A percentile compares a stretch with the other conserved stretches of the same genome.
Evolutionary conservation across 2,329 filamentous ascomycete genomes (phyloP).

Genomic region (Aureobasidium sp.): DNA sequence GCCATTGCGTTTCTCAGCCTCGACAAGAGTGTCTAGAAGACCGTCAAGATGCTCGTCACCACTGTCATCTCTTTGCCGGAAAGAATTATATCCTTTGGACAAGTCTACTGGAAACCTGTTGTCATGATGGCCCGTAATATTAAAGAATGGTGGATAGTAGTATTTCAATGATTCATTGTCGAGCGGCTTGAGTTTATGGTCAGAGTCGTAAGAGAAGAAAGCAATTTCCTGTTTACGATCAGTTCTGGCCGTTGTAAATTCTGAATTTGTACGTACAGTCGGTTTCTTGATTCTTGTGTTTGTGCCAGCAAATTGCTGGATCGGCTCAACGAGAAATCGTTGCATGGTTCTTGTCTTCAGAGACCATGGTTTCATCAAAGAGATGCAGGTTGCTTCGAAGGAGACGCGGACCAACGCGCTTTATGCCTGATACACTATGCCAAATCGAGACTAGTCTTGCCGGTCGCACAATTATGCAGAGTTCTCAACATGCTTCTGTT

Average conservation of each 20-base stretch:
- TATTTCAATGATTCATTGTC: constrained; percentile 77
- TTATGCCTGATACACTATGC: neutral
- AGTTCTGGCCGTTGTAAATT: neutral
- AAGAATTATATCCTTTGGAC: constrained; percentile 71
- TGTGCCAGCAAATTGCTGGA: constrained; percentile 4
- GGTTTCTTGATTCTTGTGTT: constrained; percentile 14
- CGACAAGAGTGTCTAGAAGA: constrained; percentile 67
- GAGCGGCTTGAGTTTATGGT: constrained; percentile 62
- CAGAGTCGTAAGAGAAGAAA: constrained; percentile 85
- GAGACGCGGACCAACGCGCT: neutral
- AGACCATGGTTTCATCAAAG: neutral
- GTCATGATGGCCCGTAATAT: constrained; percentile 18
- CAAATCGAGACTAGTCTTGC: neutral
- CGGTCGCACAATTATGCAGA: neutral
- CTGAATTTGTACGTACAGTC: neutral
- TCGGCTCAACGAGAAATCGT: neutral
- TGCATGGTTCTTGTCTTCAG: neutral
- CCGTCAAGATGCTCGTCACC: constrained; percentile 83
- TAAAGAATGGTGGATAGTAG: constrained; percentile 63
- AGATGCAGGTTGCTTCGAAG: neutral
- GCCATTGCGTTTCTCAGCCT: constrained; percentile 61
- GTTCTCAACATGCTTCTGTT: neutral
- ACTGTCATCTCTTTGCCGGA: constrained; percentile 74
- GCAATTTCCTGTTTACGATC: constrained; percentile 57
- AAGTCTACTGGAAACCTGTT: constrained; percentile 58